Conservation (phyloP, 805 yeast species). For the Lipomyces sp. region DNA sequence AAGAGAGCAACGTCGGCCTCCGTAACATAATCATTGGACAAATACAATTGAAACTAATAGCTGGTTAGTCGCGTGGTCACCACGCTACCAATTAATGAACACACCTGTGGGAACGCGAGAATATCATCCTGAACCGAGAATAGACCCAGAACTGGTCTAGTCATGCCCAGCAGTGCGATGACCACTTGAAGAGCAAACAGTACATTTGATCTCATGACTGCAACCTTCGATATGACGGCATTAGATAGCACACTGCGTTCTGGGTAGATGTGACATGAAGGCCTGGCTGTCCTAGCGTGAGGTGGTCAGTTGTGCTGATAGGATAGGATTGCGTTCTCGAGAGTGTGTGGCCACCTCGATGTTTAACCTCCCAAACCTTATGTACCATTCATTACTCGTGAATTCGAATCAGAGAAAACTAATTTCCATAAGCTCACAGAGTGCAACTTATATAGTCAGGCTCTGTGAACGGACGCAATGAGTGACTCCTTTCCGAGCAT, state of each 20-base stretch:
- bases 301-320: no score
- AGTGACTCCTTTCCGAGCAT: background rate
- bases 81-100: background rate
- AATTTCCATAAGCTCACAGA: no score
- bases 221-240: background rate
- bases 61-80: background rate
- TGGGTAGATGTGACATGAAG: no score
- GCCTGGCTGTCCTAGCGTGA: no score
- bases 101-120: constrained; percentile 27
- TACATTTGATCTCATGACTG: background rate
- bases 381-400: no score
- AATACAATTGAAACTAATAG: constrained; percentile 14
- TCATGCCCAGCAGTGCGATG: background rate
- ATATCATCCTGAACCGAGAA: constrained; percentile 28
- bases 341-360: no score
- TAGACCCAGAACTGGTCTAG: constrained; percentile 2
- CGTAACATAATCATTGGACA: constrained; percentile 9
- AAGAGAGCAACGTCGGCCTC: constrained; percentile 5
- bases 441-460: no score
- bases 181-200: background rate
- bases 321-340: no score
- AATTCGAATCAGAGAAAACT: no score
- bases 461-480: no score
- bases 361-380: no score
- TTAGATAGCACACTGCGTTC: no score